Conservation (phyloP, 73 alveolate species). For the Paramecium sexaurelia region DNA sequence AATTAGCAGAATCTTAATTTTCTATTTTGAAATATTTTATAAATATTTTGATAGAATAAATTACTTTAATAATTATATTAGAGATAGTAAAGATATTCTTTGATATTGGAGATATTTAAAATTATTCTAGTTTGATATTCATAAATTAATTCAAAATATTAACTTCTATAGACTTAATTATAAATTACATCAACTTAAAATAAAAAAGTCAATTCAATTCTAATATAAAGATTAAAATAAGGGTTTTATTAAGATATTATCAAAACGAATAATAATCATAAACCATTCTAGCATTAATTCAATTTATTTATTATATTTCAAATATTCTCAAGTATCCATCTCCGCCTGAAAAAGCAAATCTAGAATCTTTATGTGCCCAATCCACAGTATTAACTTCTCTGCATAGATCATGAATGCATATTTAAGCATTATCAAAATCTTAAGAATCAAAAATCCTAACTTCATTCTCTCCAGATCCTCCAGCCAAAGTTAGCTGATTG, state of each 20-base stretch:
- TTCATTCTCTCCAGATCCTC: conserved; percentile 88
- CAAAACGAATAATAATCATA: neutral
- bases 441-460: conserved; percentile 83
- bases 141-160: neutral
- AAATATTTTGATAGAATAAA: too few species aligned
- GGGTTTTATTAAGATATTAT: neutral
- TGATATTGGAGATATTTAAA: too few species aligned
- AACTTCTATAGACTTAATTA: neutral
- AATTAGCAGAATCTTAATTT: too few species aligned
- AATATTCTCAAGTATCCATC: conserved; percentile 90
- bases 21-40: too few species aligned
- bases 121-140: too few species aligned
- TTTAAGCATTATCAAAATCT: conserved; percentile 78
- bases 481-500: conserved; percentile 86
- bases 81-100: too few species aligned
- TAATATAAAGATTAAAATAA: neutral
- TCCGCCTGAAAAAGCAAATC: conserved; percentile 91
- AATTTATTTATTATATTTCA: conserved; percentile 66
- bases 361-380: conserved; percentile 80
- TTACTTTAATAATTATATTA: too few species aligned
- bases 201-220: neutral
- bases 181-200: too few species aligned
- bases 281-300: conserved; percentile 45
- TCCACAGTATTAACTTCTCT: conserved; percentile 85
- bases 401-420: conserved; percentile 79